phyloP scores from a whole-genome alignment of 2,329 filamentous ascomycete genomes.

The Arthrocladium fulminans region DNA sequence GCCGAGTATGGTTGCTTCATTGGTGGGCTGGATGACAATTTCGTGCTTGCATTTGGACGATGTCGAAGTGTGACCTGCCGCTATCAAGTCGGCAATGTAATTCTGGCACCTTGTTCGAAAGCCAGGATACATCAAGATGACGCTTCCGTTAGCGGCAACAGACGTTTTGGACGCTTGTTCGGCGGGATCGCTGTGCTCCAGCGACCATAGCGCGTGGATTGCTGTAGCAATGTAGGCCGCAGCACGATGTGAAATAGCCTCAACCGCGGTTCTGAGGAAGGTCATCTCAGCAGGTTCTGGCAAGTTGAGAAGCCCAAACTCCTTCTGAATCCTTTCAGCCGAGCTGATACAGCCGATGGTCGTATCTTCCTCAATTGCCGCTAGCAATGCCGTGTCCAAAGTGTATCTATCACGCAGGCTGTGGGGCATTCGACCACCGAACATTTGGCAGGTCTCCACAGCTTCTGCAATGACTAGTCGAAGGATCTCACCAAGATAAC shows the following conservation, averaged over 20 bases:
- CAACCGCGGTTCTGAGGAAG: constrained; percentile 46
- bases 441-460: constrained; percentile 46
- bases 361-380: constrained; percentile 45
- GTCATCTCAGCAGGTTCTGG: constrained; percentile 43
- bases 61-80: constrained; percentile 22
- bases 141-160: constrained; percentile 45
- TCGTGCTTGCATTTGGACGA: constrained; percentile 15
- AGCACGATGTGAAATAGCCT: constrained; percentile 49
- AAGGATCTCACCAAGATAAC: constrained; percentile 56
- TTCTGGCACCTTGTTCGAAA: constrained; percentile 38
- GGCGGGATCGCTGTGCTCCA: constrained; percentile 44
- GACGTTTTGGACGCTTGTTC: constrained; percentile 28
- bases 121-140: constrained; percentile 44
- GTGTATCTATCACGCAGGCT: constrained; percentile 49
- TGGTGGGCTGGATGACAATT: constrained; percentile 34
- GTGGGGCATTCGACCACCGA: constrained; percentile 49
- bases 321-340: constrained; percentile 41
- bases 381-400: constrained; percentile 51
- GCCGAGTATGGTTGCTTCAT: constrained; percentile 38
- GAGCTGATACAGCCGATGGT: constrained; percentile 32
- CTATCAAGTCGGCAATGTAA: constrained; percentile 35
- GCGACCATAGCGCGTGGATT: constrained; percentile 53
- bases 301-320: constrained; percentile 40
- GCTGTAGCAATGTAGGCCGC: constrained; percentile 55
- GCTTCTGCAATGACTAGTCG: constrained; percentile 54